phyloP scores from a whole-genome alignment of 345 rosid genomes.

The Fremontodendron californicum region DNA sequence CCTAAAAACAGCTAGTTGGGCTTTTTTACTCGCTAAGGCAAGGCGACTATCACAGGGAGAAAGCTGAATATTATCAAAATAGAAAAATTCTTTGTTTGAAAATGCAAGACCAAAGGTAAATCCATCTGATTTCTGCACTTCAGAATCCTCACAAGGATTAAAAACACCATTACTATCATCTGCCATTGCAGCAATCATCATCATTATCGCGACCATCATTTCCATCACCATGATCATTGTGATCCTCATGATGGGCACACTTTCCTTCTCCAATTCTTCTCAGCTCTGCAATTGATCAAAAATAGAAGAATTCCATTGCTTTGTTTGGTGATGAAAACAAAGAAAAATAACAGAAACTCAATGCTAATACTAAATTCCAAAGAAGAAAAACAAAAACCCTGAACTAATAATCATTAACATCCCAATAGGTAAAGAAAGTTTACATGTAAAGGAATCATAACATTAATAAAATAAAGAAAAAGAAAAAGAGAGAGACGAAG shows the following conservation, averaged over 20 bases:
- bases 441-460: not conserved
- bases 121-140: slow-evolving; percentile 63
- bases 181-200: slow-evolving; percentile 33
- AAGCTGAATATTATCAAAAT: slow-evolving; percentile 55
- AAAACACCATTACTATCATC: slow-evolving; percentile 51
- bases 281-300: not conserved
- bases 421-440: not conserved
- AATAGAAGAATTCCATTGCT: not conserved
- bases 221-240: slow-evolving; percentile 12
- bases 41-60: slow-evolving; percentile 90
- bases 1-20: slow-evolving; percentile 70
- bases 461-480: not conserved
- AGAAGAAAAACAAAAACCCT: not conserved
- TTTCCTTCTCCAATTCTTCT: not conserved
- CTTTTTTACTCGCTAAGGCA: slow-evolving; percentile 36
- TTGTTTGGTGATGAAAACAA: slow-evolving; percentile 8
- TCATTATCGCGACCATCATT: slow-evolving; percentile 8
- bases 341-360: not conserved
- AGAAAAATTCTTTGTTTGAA: slow-evolving; percentile 62
- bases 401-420: not conserved
- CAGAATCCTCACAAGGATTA: slow-evolving; percentile 66
- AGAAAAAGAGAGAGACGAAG: not conserved
- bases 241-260: slow-evolving; percentile 7
- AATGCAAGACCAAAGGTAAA: slow-evolving; percentile 73
- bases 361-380: slow-evolving; percentile 4